phyloP scores from a whole-genome alignment of 129 eudicot species.

The Tagetes erecta region DNA sequence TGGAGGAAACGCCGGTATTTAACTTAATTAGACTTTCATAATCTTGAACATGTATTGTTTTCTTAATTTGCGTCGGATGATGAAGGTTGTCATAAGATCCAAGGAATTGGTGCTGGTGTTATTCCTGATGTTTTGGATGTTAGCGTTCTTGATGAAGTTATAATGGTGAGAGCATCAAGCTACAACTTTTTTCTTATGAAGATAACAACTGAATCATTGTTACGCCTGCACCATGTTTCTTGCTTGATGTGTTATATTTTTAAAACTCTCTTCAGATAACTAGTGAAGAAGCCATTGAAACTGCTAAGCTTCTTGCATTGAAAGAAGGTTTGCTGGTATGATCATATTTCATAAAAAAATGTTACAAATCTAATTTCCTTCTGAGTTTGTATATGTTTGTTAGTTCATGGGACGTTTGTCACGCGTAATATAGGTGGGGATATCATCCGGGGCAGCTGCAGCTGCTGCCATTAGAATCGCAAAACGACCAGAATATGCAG shows the following conservation, averaged over 20 bases:
- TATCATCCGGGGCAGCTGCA: constrained; percentile 77
- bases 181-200: neutral
- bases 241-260: neutral
- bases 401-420: neutral
- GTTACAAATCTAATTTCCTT: neutral
- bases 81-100: constrained; percentile 61
- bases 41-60: neutral
- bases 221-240: neutral
- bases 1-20: constrained; percentile 58
- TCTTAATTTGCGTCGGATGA: constrained; percentile 10
- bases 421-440: constrained; percentile 46
- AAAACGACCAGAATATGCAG: constrained; percentile 56
- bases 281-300: constrained; percentile 74
- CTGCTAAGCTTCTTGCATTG: constrained; percentile 69
- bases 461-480: constrained; percentile 67
- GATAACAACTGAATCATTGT: neutral
- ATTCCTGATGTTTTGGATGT: constrained; percentile 52
- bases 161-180: constrained; percentile 47
- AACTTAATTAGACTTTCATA: neutral
- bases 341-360: constrained; percentile 20
- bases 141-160: constrained; percentile 54
- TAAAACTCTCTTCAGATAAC: constrained; percentile 44
- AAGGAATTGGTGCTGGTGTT: constrained; percentile 72
- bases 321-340: constrained; percentile 82
- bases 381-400: neutral